Evolutionary conservation across 2,329 filamentous ascomycete genomes (phyloP).

Genomic region (Cladosporium sp.): DNA sequence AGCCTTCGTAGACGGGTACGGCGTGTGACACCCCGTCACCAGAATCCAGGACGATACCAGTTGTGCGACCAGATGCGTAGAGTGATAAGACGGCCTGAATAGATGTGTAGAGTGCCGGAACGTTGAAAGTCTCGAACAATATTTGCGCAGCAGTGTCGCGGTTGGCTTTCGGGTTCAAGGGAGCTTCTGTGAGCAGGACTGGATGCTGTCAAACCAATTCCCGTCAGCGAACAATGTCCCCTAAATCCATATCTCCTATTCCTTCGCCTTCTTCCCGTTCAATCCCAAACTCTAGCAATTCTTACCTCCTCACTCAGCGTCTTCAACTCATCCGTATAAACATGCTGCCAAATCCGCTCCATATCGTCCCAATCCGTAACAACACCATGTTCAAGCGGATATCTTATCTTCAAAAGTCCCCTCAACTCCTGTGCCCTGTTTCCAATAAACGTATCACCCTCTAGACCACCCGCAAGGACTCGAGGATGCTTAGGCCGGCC

Average conservation of each 20-base stretch:
- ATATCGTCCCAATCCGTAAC: slow-evolving; percentile 99
- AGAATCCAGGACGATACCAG: slow-evolving; percentile 90
- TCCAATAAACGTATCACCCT: slow-evolving; percentile 96
- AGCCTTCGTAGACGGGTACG: slow-evolving; percentile 95
- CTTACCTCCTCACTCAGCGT: slow-evolving; percentile 90
- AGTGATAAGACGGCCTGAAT: slow-evolving; percentile 95
- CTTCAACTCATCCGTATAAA: slow-evolving; percentile 93
- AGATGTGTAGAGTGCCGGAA: slow-evolving; percentile 91
- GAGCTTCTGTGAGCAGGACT: slow-evolving; percentile 91
- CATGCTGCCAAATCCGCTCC: slow-evolving; percentile 98
- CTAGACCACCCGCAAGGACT: slow-evolving; percentile 90
- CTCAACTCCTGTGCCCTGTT: slow-evolving; percentile 85
- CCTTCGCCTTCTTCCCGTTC: neutral
- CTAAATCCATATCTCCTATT: neutral
- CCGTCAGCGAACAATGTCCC: slow-evolving; percentile 12
- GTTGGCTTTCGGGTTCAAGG: slow-evolving; percentile 90
- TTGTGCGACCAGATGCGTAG: slow-evolving; percentile 93
- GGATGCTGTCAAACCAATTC: slow-evolving; percentile 61
- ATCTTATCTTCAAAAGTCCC: slow-evolving; percentile 90
- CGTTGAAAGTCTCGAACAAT: slow-evolving; percentile 97
- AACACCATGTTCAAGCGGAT: slow-evolving; percentile 94
- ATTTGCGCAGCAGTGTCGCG: slow-evolving; percentile 96
- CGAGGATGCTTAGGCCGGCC: slow-evolving; percentile 92
- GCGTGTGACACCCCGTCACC: slow-evolving; percentile 96
- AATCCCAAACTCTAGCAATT: neutral